Conservation (phyloP, 768 basidiomycete genomes). For the Collybia nuda region DNA sequence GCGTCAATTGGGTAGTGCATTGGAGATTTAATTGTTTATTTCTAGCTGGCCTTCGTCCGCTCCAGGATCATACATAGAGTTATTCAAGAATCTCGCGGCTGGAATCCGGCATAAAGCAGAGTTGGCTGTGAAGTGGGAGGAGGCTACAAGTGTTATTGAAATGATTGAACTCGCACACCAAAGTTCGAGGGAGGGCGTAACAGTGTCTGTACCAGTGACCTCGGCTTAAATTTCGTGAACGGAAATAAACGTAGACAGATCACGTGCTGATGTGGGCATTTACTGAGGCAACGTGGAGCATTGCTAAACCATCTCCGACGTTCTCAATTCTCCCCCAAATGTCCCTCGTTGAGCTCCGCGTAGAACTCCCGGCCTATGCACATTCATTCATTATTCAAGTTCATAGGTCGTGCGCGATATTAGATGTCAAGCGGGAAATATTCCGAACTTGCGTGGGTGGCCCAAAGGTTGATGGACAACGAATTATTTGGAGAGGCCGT, state of each 20-base stretch:
- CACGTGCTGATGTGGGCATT: constrained; percentile 10
- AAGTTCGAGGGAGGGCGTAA: constrained; percentile 60
- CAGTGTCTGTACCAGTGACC: constrained; percentile 27
- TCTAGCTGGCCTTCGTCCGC: constrained; percentile 63
- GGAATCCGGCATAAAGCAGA: constrained; percentile 56
- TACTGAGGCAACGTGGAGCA: constrained; percentile 21
- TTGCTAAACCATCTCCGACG: constrained; percentile 4
- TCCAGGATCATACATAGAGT: constrained; percentile 54
- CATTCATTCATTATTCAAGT: constrained; percentile 63
- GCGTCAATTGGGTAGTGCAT: no score
- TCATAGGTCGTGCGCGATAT: constrained; percentile 45
- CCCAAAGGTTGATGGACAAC: constrained; percentile 70
- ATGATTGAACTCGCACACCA: constrained; percentile 74
- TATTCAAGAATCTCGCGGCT: constrained; percentile 67
- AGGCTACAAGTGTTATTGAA: constrained; percentile 70
- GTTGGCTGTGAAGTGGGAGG: constrained; percentile 68
- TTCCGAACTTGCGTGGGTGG: constrained; percentile 56
- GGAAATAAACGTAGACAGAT: neutral
- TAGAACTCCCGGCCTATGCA: constrained; percentile 77
- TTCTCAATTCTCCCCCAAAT: constrained; percentile 20
- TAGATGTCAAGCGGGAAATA: constrained; percentile 70
- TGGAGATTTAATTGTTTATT: constrained; percentile 1
- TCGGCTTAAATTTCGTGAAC: neutral
- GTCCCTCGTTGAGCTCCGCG: constrained; percentile 51
- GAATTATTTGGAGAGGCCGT: constrained; percentile 76